These are phyloP conservation scores for Globisporangium nodosum DNA, from an alignment of 352 stramenopile species.

Conservation along the genomic window DNA sequence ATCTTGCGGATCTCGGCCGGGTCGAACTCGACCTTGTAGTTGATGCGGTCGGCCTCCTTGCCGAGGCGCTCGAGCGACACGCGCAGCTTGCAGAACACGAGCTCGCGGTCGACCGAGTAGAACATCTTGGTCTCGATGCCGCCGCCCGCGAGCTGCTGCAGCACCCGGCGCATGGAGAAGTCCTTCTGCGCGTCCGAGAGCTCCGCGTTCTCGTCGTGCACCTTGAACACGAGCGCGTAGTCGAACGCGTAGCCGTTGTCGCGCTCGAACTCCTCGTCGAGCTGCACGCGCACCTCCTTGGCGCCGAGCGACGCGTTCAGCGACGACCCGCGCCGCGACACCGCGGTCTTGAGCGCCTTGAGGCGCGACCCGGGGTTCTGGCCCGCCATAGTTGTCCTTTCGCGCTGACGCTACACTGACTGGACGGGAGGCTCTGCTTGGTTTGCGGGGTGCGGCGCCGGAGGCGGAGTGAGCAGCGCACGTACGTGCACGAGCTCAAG, in stretches of 20 bases:
- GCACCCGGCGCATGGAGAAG: constrained; percentile 61
- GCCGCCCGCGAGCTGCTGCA: constrained; percentile 56
- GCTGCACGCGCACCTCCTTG: constrained; percentile 53
- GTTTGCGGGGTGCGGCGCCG: background rate
- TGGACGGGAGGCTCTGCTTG: background rate
- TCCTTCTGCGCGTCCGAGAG: constrained; percentile 57
- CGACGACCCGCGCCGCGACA: constrained; percentile 58
- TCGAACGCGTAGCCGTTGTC: constrained; percentile 78
- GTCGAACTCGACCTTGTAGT: constrained; percentile 80
- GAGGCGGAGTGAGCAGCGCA: background rate
- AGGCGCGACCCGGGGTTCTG: constrained; percentile 31
- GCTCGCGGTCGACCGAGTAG: constrained; percentile 57
- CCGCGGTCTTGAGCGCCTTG: constrained; percentile 53
- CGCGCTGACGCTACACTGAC: background rate
- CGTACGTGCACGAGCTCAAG: background rate
- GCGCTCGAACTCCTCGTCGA: constrained; percentile 54
- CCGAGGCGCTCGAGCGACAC: constrained; percentile 54
- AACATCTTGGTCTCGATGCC: constrained; percentile 85
- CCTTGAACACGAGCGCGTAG: constrained; percentile 79
- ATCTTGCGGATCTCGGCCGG: constrained; percentile 45
- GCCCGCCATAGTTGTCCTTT: constrained; percentile 4
- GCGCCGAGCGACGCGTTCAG: constrained; percentile 60
- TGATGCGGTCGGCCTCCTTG: constrained; percentile 72
- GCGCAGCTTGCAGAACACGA: constrained; percentile 76
- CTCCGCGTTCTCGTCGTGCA: constrained; percentile 60